Evolutionary conservation across 108 stramenopile genomes (phyloP), one percentile per base, ranked within the genome.

Genomic region (Phaeodactylum tricornutum): DNA sequence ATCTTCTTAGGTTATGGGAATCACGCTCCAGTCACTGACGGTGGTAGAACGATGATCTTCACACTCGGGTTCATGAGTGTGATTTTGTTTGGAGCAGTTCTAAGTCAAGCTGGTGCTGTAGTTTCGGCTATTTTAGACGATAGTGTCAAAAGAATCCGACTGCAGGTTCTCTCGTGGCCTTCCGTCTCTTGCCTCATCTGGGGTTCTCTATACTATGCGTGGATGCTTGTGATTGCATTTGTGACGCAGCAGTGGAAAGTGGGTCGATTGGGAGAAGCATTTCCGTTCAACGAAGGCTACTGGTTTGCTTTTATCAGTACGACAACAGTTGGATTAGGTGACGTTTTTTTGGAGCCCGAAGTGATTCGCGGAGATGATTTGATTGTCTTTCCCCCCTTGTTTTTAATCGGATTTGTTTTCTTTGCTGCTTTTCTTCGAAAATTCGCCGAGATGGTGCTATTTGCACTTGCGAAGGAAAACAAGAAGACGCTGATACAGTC

Each of bases 1-100:
- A n/a, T n/a, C n/a, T n/a, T n/a, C n/a, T n/a, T n/a, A n/a, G 75
- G 75, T n/a, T 72, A 69, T 38, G 75, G 75, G 15, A 77, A 77
- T 48, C 49, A 63, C 21, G 53, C 60, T 44, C 75, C 75, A 16
- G 19, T 30, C 1, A 65, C 71, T 37, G 28, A 8, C 1, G 59
- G 26, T 15, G 75, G 71, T 3, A 39, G 71, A 29, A 14, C 52
- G 14, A 12, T 77, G 29, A 35, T 69, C 20, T 57, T 30, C 35
- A 61, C 59, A 2, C 2, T 69, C 16, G 71, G 75, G n/a, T 69
- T 68, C 29, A 3, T 72, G 12, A 31, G 25, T 9, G 64, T 72
- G 19, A 12, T 72, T 31, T 14, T 53, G 7, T 77, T 72, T 55
- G 63, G 39, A 21, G 34, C 47, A 14, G 24, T 77, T 11, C 37